Evolutionary conservation across 805 yeast genomes (phyloP).

Genomic region (Nakazawaea laoshanensis): DNA sequence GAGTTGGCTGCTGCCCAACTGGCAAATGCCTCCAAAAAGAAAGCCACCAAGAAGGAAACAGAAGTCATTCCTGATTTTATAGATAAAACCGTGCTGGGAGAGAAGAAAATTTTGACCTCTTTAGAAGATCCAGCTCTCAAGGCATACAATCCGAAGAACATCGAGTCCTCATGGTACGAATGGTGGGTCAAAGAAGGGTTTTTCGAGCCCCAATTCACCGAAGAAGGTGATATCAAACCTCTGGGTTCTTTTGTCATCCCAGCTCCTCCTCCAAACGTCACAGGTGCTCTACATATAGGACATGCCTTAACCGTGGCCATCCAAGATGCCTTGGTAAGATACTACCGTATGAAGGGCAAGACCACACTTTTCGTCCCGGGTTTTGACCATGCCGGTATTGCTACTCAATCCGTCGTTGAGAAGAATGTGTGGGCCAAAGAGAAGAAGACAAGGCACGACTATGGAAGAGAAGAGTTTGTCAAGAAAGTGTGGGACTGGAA

Average conservation of each 20-base stretch:
- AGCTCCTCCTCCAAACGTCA: slow-evolving; percentile 99
- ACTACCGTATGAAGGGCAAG: slow-evolving; percentile 94
- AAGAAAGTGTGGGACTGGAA: slow-evolving; percentile 98
- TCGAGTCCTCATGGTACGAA: slow-evolving; percentile 93
- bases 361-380: slow-evolving; percentile 92
- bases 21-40: slow-evolving; percentile 38
- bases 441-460: slow-evolving; percentile 87
- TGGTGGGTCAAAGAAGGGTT: slow-evolving; percentile 93
- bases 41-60: slow-evolving; percentile 56
- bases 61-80: slow-evolving; percentile 79
- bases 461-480: slow-evolving; percentile 85
- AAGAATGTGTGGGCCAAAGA: slow-evolving; percentile 88
- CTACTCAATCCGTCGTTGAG: slow-evolving; percentile 97
- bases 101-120: slow-evolving; percentile 79
- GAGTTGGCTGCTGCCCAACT: slow-evolving; percentile 40
- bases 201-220: slow-evolving; percentile 79
- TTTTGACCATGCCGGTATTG: slow-evolving; percentile 98
- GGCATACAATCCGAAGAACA: slow-evolving; percentile 87
- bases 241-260: slow-evolving; percentile 87
- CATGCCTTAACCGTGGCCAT: slow-evolving; percentile 94
- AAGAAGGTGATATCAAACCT: slow-evolving; percentile 67
- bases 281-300: slow-evolving; percentile 98
- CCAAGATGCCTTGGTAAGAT: slow-evolving; percentile 90
- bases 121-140: slow-evolving; percentile 90
- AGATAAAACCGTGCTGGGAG: slow-evolving; percentile 81